A percentile compares a stretch with the other conserved stretches of the same genome.
Evolutionary conservation across 352 stramenopile genomes (phyloP).

Genomic region (Pseudoperonospora humuli): DNA sequence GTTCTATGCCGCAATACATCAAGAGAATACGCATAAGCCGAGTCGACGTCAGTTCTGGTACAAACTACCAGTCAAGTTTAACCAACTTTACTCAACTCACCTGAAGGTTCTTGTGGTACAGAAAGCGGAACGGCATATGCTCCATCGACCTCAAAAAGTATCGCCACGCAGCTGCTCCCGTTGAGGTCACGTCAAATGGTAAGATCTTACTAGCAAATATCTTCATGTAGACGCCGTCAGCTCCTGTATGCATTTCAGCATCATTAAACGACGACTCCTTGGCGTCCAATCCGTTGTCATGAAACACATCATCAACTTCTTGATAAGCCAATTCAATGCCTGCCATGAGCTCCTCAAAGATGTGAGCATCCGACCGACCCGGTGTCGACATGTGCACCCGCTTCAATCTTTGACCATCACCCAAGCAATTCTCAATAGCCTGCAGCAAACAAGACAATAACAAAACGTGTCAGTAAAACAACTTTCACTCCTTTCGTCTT

Average conservation of each 20-base stretch:
- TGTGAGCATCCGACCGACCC: conserved; percentile 21
- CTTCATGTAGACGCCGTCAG: conserved; percentile 33
- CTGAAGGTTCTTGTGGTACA: conserved; percentile 36
- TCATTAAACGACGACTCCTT: conserved; percentile 31
- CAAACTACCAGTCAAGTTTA: neutral
- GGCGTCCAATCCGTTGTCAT: conserved; percentile 23
- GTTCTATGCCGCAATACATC: conserved; percentile 8
- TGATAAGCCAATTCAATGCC: conserved; percentile 31
- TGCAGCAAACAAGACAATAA: conserved; percentile 4
- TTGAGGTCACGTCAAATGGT: conserved; percentile 33
- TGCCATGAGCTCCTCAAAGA: conserved; percentile 32
- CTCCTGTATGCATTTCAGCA: conserved; percentile 32
- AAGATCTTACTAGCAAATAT: conserved; percentile 46
- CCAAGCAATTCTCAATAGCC: conserved; percentile 24
- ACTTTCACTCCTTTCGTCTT: neutral
- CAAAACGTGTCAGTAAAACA: neutral
- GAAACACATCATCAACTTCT: conserved; percentile 35
- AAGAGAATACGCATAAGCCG: neutral
- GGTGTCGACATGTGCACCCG: conserved; percentile 21
- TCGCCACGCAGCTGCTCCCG: conserved; percentile 33
- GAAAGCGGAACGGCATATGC: conserved; percentile 32
- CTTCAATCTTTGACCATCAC: conserved; percentile 12
- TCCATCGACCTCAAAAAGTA: conserved; percentile 42
- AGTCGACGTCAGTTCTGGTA: conserved; percentile 2
- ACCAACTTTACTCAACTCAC: conserved; percentile 10